A percentile compares a stretch with the other conserved stretches of the same genome.
These are phyloP conservation scores for Debaryomyces fabryi DNA, from an alignment of 1,139 yeast genomes.

Conservation along the genomic window DNA sequence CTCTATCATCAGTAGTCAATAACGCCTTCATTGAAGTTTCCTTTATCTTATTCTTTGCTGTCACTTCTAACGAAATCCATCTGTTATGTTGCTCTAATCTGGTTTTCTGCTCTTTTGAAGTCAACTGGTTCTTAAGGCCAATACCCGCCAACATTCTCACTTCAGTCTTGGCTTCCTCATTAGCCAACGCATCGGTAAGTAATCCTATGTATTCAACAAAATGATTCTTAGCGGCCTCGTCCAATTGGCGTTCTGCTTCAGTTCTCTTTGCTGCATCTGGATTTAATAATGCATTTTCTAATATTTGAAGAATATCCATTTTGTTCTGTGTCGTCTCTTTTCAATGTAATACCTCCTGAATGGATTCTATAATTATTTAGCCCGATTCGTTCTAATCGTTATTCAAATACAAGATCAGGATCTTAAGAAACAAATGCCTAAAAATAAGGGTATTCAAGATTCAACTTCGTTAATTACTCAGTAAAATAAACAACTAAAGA, in stretches of 20 bases:
- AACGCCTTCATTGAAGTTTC: conserved; percentile 66
- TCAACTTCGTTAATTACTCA: background rate
- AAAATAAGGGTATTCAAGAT: background rate
- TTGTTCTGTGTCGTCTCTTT: background rate
- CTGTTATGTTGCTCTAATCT: conserved; percentile 57
- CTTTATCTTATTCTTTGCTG: conserved; percentile 66
- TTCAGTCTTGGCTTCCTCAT: conserved; percentile 68
- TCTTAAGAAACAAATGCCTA: background rate
- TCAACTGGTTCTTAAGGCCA: conserved; percentile 82
- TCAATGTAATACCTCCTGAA: background rate
- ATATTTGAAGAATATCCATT: conserved; percentile 72
- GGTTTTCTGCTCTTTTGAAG: conserved; percentile 67
- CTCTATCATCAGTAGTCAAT: conserved; percentile 68
- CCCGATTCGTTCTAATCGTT: background rate
- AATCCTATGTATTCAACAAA: conserved; percentile 72
- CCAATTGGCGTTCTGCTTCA: conserved; percentile 80
- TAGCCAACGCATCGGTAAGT: conserved; percentile 72
- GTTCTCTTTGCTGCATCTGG: conserved; percentile 70
- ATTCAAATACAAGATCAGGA: background rate
- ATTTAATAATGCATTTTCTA: conserved; percentile 76
- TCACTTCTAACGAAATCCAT: conserved; percentile 62
- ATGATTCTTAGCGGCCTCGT: conserved; percentile 71
- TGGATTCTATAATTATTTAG: background rate
- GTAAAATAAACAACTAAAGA: background rate
- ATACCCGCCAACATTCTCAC: conserved; percentile 92